A percentile compares a stretch with the other conserved stretches of the same genome.
These are phyloP conservation scores for Meyerozyma athensensis DNA, from an alignment of 1,139 yeast genomes.

Conservation along the genomic window DNA sequence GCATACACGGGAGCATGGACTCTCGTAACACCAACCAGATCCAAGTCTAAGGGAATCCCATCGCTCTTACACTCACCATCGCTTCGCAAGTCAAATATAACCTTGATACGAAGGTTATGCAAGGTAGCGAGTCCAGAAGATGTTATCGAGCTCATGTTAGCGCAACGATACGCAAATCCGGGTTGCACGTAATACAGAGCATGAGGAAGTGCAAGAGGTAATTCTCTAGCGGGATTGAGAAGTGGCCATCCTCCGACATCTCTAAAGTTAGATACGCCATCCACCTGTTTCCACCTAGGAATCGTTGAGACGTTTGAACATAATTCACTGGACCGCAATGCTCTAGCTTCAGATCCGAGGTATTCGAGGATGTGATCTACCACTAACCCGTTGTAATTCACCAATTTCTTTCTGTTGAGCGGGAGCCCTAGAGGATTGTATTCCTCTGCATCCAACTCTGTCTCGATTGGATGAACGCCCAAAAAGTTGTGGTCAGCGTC, in stretches of 20 bases:
- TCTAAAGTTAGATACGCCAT: slow-evolving; percentile 69
- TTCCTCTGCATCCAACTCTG: slow-evolving; percentile 23
- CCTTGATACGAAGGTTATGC: slow-evolving; percentile 43
- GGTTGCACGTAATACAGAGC: slow-evolving; percentile 42
- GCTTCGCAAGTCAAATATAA: slow-evolving; percentile 69
- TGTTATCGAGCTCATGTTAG: slow-evolving; percentile 51
- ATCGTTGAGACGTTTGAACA: slow-evolving; percentile 34
- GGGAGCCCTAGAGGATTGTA: slow-evolving; percentile 41
- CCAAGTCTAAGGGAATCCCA: slow-evolving; percentile 38
- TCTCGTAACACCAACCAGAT: slow-evolving; percentile 44
- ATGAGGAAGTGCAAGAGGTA: slow-evolving; percentile 9
- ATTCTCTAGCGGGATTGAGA: slow-evolving; percentile 23
- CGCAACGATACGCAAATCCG: slow-evolving; percentile 58
- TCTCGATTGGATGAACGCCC: slow-evolving; percentile 39
- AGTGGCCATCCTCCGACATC: slow-evolving; percentile 77
- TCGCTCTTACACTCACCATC: slow-evolving; percentile 50
- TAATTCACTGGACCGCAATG: slow-evolving; percentile 44
- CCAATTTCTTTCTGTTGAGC: slow-evolving; percentile 33
- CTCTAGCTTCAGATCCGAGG: slow-evolving; percentile 47
- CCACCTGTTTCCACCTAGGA: slow-evolving; percentile 57
- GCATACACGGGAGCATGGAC: slow-evolving; percentile 58
- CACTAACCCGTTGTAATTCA: slow-evolving; percentile 58
- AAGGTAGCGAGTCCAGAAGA: slow-evolving; percentile 39
- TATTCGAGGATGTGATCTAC: slow-evolving; percentile 48
- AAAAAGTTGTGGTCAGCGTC: slow-evolving; percentile 80